Conservation (phyloP, 2,329 filamentous ascomycete genomes). For the Exophiala sp. region DNA sequence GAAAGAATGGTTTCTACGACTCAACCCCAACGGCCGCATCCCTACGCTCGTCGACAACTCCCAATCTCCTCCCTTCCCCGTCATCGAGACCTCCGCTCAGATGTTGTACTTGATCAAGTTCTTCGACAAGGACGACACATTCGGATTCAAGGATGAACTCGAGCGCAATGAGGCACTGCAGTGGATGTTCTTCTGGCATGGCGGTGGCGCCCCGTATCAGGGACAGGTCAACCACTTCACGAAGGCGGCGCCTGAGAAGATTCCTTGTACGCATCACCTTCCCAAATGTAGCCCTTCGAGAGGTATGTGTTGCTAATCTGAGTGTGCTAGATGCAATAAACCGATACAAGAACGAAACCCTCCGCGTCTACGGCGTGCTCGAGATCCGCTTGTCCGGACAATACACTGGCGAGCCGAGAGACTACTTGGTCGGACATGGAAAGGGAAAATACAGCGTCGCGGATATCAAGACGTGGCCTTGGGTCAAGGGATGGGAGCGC, state of each 20-base stretch:
- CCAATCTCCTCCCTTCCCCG: slow-evolving; percentile 47
- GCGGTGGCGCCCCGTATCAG: slow-evolving; percentile 31
- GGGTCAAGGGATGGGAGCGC: slow-evolving; percentile 47
- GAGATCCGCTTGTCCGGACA: slow-evolving; percentile 53
- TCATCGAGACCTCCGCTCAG: slow-evolving; percentile 54
- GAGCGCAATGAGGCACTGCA: slow-evolving; percentile 50
- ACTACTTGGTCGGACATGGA: slow-evolving; percentile 53
- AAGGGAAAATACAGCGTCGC: slow-evolving; percentile 55
- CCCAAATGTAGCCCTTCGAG: too few relatives aligned
- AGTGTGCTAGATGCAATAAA: slow-evolving; percentile 43
- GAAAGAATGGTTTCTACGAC: slow-evolving; percentile 44
- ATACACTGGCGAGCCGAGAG: slow-evolving; percentile 47
- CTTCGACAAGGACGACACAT: slow-evolving; percentile 48
- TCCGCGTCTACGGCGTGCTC: slow-evolving; percentile 54
- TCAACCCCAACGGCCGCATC: slow-evolving; percentile 40
- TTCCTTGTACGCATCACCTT: slow-evolving; percentile 40
- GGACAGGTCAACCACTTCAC: slow-evolving; percentile 47
- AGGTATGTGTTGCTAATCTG: neutral
- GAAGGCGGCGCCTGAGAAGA: slow-evolving; percentile 45
- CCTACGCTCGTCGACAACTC: slow-evolving; percentile 52
- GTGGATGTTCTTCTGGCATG: slow-evolving; percentile 54
- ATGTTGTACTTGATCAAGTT: slow-evolving; percentile 52
- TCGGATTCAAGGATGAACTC: slow-evolving; percentile 52
- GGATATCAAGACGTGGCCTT: slow-evolving; percentile 53
- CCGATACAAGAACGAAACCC: slow-evolving; percentile 51